phyloP scores from a whole-genome alignment of 192 early-diverging fungal species.

The Haplosporangium gracile region DNA sequence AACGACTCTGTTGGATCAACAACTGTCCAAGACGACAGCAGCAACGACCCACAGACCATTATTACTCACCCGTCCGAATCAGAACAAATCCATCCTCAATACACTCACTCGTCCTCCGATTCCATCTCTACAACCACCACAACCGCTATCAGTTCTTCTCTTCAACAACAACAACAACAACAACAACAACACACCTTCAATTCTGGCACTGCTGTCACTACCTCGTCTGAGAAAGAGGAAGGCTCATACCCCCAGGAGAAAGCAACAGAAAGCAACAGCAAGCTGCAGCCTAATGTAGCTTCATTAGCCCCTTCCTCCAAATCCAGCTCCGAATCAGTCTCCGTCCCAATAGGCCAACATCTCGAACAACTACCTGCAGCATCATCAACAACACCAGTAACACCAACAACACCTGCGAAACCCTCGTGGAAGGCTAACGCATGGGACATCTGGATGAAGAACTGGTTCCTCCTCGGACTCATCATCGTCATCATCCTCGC shows the following conservation, averaged over 20 bases:
- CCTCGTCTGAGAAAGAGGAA: neutral
- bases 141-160: neutral
- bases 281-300: neutral
- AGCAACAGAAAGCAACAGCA: neutral
- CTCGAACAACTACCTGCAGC: neutral
- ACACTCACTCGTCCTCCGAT: neutral
- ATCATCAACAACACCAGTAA: neutral
- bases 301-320: neutral
- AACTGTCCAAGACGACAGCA: neutral
- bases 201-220: neutral
- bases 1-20: neutral
- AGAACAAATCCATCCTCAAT: neutral
- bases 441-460: constrained; percentile 61
- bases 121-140: neutral
- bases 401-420: neutral
- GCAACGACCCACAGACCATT: neutral
- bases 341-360: neutral
- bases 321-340: constrained; percentile 9
- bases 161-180: neutral
- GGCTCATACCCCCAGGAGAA: neutral
- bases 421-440: constrained; percentile 43
- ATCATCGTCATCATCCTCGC: constrained; percentile 72
- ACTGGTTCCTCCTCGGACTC: constrained; percentile 80
- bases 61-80: neutral
- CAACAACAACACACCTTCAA: neutral